Base-by-base conservation (phyloP, 2,329 filamentous ascomycete genomes). In the Pseudonectria foliicola region DNA sequence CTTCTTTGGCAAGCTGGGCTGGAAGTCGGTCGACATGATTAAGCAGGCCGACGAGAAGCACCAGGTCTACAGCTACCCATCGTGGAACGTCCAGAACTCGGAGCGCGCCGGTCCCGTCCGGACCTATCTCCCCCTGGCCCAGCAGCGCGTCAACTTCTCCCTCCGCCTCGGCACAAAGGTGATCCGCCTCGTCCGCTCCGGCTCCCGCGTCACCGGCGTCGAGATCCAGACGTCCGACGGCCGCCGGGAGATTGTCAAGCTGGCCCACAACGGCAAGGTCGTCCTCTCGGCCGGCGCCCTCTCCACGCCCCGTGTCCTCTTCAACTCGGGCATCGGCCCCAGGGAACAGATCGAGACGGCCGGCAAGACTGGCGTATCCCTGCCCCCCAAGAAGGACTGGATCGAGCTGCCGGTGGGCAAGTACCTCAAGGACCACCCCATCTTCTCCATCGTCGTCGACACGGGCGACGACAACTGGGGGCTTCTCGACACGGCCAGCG, bases 71-170 rank as follows among this genome's bases (percentile, higher is more conserved):
- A 70, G 74, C 24, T 72, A 80, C 54, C 75, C 79, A 10, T 68
- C 78, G 5, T 84, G 76, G 64, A 85, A 85, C 73, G 82, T 77
- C 52, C 63, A 66, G 13, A 63, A 77, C 32, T 78, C 77, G 28
- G 71, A 82, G 57, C 67, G 82, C 40, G 77, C 75, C 33, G 82
- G 82, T 2, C 82, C 81, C n/a, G 65, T 85, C 57, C 75, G 73
- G 10, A 84, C 81, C 0, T 85, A 86, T 51, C 71, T 86, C 2
- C 75, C 79, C 4, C 66, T 70, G 13, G 78, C 79, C 3, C 64
- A 67, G 34, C 61, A 63, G 32, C 68, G 75, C 36, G 58, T 64
- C 7, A 82, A 85, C 60, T 85, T 86, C 59, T 68, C 72, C 31
- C 63, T 86, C 28, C 76, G 73, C 62, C 71, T 72, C 16, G 74